A percentile compares a stretch with the other conserved stretches of the same genome.
Evolutionary conservation across 2,329 filamentous ascomycete species (phyloP).

Genomic region (Calycina herbarum): DNA sequence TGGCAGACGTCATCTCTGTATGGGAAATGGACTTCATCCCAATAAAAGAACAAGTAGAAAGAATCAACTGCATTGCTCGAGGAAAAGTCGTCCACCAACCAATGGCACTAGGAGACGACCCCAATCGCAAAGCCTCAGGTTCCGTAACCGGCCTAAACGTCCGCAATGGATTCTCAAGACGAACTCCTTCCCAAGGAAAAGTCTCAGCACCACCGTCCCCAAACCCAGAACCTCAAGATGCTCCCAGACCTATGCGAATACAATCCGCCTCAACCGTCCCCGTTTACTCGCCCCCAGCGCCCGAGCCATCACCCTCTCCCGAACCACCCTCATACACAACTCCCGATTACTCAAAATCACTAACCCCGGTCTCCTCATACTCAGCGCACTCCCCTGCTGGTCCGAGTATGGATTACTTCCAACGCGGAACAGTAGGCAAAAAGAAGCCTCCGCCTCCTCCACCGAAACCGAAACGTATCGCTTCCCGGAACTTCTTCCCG

Average conservation of each 20-base stretch:
- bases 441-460: conserved; percentile 73
- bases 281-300: conserved; percentile 21
- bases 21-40: conserved; percentile 67
- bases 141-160: conserved; percentile 34
- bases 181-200: conserved; percentile 43
- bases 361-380: conserved; percentile 32
- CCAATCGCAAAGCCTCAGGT: conserved; percentile 27
- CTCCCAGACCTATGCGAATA: conserved; percentile 27
- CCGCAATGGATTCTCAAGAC: conserved; percentile 43
- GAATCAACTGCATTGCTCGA: conserved; percentile 60
- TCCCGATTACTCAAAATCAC: conserved; percentile 31
- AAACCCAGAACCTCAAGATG: conserved; percentile 22
- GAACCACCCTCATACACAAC: conserved; percentile 25
- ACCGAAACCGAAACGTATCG: conserved; percentile 60
- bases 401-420: conserved; percentile 36
- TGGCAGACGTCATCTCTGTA: conserved; percentile 66
- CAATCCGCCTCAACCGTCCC: conserved; percentile 26
- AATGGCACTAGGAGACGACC: conserved; percentile 41
- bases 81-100: conserved; percentile 65
- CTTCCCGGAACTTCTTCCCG: conserved; percentile 45
- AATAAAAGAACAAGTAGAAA: conserved; percentile 66
- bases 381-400: conserved; percentile 33
- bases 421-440: conserved; percentile 51
- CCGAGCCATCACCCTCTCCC: conserved; percentile 28
- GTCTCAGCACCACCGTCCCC: conserved; percentile 26